Evolutionary conservation across 2,329 filamentous ascomycete species (phyloP), one percentile per base, ranked within the genome.

Genomic region (Periconia sp.): DNA sequence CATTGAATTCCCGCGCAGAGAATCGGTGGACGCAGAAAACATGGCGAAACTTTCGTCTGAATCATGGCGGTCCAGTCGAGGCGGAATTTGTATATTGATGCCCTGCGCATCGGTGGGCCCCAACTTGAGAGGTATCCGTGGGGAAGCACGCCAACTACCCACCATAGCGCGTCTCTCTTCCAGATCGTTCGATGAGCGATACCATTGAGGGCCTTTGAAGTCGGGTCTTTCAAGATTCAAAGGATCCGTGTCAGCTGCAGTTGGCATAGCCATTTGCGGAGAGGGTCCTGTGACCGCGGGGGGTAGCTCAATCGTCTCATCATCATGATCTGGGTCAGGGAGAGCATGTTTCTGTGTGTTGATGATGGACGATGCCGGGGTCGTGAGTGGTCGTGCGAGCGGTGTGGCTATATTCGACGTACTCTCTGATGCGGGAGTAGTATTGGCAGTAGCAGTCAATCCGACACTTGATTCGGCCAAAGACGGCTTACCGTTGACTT

Each of bases 41-140:
- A 86, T 85, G 19, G 79, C 75, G 59, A 86, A 86, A 65, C 83
- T 86, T 57, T 86, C 84, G 7, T 80, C 78, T 20, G 83, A 86
- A 59, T 85, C 79, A 60, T 84, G 82, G 35, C 82, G 78, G 47
- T 76, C 64, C 57, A 79, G 62, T 14, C 66, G 62, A 31, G 66
- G 72, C 19, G 71, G 69, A 15, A 68, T 63, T 9, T 58, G 61
- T 41, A 71, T 69, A 51, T 60, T 74, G 74, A 59, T 63, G 60
- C 49, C 71, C 62, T 59, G 63, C 63, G 55, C 71, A 66, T 59
- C 63, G 66, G 77, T 71, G 45, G 71, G 70, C 49, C 82, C 80
- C 45, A 82, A 72, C 20, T 73, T 78, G 44, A 84, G 68, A 14
- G 80, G 71, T 42, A 76, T 79, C 45, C 81, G 80, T 13, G 80